Conservation (phyloP, 805 yeast genomes). For the Metschnikowia sp. region DNA sequence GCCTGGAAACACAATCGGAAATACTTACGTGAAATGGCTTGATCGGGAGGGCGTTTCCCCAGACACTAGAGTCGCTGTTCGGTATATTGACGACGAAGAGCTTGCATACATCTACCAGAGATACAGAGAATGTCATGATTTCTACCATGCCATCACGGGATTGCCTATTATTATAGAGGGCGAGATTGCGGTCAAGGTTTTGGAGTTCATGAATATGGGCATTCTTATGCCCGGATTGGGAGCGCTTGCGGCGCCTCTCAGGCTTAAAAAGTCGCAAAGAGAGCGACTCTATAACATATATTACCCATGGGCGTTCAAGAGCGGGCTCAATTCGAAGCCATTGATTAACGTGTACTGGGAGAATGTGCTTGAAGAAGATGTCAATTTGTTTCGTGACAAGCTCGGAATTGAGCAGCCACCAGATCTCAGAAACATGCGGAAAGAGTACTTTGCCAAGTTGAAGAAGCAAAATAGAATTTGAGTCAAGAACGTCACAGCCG, state of each 20-base stretch:
- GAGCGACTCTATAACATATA: constrained; percentile 63
- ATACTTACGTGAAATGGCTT: constrained; percentile 77
- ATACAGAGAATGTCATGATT: constrained; percentile 95
- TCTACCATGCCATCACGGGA: constrained; percentile 89
- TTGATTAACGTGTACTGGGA: constrained; percentile 94
- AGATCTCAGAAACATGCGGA: constrained; percentile 67
- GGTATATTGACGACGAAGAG: constrained; percentile 83
- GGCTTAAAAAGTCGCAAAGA: constrained; percentile 62
- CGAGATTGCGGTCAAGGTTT: constrained; percentile 89
- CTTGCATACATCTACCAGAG: constrained; percentile 90
- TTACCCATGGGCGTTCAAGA: constrained; percentile 81
- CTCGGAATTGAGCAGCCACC: constrained; percentile 73
- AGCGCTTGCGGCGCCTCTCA: constrained; percentile 82
- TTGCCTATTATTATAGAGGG: constrained; percentile 92
- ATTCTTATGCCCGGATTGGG: constrained; percentile 96
- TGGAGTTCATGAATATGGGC: constrained; percentile 89
- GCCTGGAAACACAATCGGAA: constrained; percentile 73
- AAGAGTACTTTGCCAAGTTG: constrained; percentile 27
- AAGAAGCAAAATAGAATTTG: constrained; percentile 16
- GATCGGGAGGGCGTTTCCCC: constrained; percentile 87
- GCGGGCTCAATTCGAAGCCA: constrained; percentile 71
- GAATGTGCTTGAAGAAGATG: constrained; percentile 65
- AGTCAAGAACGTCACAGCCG: constrained; percentile 1
- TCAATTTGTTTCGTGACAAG: constrained; percentile 65
- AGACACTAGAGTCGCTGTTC: constrained; percentile 87